A percentile compares a stretch with the other conserved stretches of the same genome.
Evolutionary conservation across 2,329 filamentous ascomycete species (phyloP).

Genomic region (Fusarium nygamai): DNA sequence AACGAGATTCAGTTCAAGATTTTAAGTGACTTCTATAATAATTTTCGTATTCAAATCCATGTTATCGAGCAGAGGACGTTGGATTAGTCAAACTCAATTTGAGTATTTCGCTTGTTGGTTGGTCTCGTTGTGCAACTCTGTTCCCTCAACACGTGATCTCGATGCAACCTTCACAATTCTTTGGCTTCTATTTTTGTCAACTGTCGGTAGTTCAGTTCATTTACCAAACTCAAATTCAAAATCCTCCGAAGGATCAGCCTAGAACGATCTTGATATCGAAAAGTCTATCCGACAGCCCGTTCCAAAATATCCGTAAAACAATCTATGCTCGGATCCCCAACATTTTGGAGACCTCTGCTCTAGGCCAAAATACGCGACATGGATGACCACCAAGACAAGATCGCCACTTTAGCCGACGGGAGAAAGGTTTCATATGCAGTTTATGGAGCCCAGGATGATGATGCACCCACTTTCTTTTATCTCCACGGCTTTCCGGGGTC

Average conservation of each 20-base stretch:
- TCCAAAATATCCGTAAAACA: neutral
- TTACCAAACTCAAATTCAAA: neutral
- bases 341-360: neutral
- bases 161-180: neutral
- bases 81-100: neutral
- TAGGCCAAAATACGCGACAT: neutral
- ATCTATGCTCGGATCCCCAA: accelerated
- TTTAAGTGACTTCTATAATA: accelerated
- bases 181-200: neutral
- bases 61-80: accelerated
- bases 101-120: neutral
- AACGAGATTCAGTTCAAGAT: accelerated
- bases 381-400: constrained; percentile 1
- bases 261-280: neutral
- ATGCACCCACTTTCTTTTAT: constrained; percentile 17
- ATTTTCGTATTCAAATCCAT: neutral
- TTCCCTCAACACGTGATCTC: neutral
- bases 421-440: constrained; percentile 20
- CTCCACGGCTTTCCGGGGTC: constrained; percentile 28
- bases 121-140: neutral
- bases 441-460: constrained; percentile 3
- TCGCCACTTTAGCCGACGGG: constrained; percentile 10
- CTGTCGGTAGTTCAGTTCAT: neutral
- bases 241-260: neutral
- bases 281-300: neutral